Conservation (phyloP, 75 land plant species). For the Pinus albicaulis region DNA sequence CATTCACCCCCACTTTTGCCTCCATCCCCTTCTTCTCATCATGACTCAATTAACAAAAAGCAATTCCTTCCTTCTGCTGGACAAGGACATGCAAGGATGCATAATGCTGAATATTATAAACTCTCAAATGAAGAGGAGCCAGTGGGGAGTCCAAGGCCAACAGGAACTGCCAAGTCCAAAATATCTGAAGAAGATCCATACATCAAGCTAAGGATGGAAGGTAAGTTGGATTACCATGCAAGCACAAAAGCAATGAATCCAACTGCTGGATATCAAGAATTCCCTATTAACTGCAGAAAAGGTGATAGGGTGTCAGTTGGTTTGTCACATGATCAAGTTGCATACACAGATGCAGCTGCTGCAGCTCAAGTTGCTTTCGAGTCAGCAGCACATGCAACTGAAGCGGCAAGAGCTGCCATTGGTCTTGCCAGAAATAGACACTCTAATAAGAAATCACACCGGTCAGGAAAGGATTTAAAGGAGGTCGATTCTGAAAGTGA, state of each 20-base stretch:
- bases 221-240: constrained; percentile 1
- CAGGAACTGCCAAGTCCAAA: background rate
- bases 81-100: background rate
- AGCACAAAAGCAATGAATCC: background rate
- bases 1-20: background rate
- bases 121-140: constrained; percentile 41
- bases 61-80: background rate
- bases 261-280: background rate
- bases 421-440: constrained; percentile 28
- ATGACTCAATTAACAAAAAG: background rate
- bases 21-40: background rate
- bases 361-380: constrained; percentile 80
- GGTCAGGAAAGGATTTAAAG: background rate
- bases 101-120: background rate
- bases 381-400: constrained; percentile 57
- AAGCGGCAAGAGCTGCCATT: constrained; percentile 75
- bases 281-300: background rate
- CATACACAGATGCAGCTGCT: constrained; percentile 35
- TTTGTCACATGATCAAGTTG: background rate
- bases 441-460: background rate
- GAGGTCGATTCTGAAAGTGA: background rate
- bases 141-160: constrained; percentile 12
- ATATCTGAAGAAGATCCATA: constrained; percentile 5
- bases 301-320: background rate
- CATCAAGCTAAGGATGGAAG: background rate